A percentile compares a stretch with the other conserved stretches of the same genome.
Evolutionary conservation across 371 early-diverging fungal species (phyloP).

Genomic region (Fennellomyces sp.): DNA sequence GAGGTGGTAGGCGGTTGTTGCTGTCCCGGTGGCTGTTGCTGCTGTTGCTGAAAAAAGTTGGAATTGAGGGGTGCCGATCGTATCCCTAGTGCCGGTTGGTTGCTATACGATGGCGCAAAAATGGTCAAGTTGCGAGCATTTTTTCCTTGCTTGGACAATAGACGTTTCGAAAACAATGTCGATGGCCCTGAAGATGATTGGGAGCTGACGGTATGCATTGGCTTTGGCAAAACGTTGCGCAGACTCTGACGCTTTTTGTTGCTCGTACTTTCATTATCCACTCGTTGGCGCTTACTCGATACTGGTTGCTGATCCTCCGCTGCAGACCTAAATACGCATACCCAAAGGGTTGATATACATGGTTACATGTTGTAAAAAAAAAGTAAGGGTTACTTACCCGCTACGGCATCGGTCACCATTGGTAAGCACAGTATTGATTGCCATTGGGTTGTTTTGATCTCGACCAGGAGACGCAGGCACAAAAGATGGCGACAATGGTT

Average conservation of each 20-base stretch:
- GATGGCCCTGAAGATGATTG: conserved; percentile 22
- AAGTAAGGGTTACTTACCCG: conserved; percentile 20
- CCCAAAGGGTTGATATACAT: neutral
- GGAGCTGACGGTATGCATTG: conserved; percentile 41
- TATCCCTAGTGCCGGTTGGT: conserved; percentile 46
- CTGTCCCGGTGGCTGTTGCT: conserved; percentile 19
- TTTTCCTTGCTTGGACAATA: conserved; percentile 37
- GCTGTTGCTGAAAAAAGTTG: conserved; percentile 38
- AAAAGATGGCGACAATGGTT: conserved; percentile 33
- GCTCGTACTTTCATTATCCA: conserved; percentile 5
- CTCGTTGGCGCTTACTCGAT: conserved; percentile 7
- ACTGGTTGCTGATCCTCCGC: conserved; percentile 9
- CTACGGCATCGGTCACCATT: conserved; percentile 30
- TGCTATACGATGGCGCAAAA: conserved; percentile 59
- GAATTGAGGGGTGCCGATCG: conserved; percentile 64
- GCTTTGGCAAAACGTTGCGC: conserved; percentile 31
- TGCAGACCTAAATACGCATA: conserved; percentile 21
- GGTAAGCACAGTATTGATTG: conserved; percentile 27
- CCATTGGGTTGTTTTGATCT: conserved; percentile 33
- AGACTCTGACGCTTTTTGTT: conserved; percentile 4
- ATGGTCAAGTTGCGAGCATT: conserved; percentile 60
- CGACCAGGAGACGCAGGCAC: conserved; percentile 12
- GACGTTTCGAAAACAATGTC: conserved; percentile 35
- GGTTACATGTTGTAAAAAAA: neutral
- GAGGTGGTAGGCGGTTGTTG: conserved; percentile 15